Percentiles rank a stretch among this genome's conserved stretches.
Conservation (phyloP, 495 filamentous ascomycete species). For the Aspergillus nanangensis region DNA sequence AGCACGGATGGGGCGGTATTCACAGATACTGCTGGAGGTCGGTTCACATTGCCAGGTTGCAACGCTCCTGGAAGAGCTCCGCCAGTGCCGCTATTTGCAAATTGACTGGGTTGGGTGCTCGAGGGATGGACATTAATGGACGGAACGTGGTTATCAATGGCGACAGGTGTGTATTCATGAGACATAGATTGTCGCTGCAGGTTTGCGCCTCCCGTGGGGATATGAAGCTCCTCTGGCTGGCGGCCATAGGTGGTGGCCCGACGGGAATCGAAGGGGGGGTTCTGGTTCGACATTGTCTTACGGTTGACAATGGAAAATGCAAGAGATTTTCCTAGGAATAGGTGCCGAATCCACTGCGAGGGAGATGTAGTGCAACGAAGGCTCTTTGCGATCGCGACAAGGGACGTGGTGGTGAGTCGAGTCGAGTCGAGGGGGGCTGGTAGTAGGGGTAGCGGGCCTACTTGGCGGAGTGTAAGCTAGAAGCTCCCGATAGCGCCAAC, state of each 20-base stretch:
- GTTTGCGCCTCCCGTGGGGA: slow-evolving; percentile 52
- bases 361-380: too few relatives aligned
- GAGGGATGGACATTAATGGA: slow-evolving; percentile 66
- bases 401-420: too few relatives aligned
- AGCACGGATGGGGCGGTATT: slow-evolving; percentile 68
- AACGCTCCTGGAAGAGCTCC: slow-evolving; percentile 62
- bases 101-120: slow-evolving; percentile 55
- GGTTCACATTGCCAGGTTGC: slow-evolving; percentile 58
- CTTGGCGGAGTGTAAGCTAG: too few relatives aligned
- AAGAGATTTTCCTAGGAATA: too few relatives aligned
- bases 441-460: too few relatives aligned
- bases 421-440: too few relatives aligned
- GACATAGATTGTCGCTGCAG: slow-evolving; percentile 43
- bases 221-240: slow-evolving; percentile 73
- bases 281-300: slow-evolving; percentile 39
- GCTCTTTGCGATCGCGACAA: too few relatives aligned
- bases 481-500: too few relatives aligned
- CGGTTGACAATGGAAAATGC: slow-evolving; percentile 10
- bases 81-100: slow-evolving; percentile 33
- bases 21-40: slow-evolving; percentile 61
- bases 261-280: slow-evolving; percentile 51
- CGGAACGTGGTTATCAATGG: slow-evolving; percentile 38
- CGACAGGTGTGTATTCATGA: slow-evolving; percentile 46
- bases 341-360: too few relatives aligned
- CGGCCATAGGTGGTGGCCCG: slow-evolving; percentile 47